Conservation (phyloP, 352 stramenopile genomes). For the Blastocystis sp. region DNA sequence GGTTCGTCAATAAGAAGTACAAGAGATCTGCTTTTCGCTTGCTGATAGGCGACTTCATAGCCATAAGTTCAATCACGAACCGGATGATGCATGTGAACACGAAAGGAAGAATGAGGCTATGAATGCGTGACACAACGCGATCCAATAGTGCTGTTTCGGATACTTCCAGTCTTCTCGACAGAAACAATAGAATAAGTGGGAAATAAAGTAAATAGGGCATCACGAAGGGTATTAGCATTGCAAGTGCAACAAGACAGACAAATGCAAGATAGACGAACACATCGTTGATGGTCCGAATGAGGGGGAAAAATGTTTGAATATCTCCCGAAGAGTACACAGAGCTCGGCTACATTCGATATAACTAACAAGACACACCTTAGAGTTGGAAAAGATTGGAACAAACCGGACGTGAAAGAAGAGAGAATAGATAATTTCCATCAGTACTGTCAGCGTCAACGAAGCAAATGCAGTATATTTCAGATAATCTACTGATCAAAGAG, state of each 20-base stretch:
- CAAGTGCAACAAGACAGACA: neutral
- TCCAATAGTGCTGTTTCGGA: neutral
- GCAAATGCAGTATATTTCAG: neutral
- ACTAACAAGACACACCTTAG: neutral
- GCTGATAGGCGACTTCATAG: slow-evolving; percentile 8
- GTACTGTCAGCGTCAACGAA: neutral
- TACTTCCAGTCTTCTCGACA: neutral
- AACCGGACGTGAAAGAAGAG: neutral
- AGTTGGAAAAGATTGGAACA: neutral
- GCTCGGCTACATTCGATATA: neutral
- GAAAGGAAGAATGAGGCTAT: slow-evolving; percentile 18
- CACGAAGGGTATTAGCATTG: neutral
- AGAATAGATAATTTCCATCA: slow-evolving; percentile 29
- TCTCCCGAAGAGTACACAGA: neutral
- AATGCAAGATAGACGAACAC: slow-evolving; percentile 18
- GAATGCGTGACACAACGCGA: neutral
- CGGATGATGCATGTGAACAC: neutral
- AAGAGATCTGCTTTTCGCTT: neutral
- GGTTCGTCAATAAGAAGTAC: slow-evolving; percentile 3
- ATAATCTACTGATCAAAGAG: neutral
- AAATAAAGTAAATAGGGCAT: neutral
- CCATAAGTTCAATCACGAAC: neutral
- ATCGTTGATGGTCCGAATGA: neutral
- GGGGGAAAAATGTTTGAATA: neutral
- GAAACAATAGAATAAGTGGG: neutral